Percentiles rank a stretch among this genome's conserved stretches.
These are phyloP conservation scores for Thelonectria discophora DNA, from an alignment of 2,329 filamentous ascomycete genomes.

Conservation along the genomic window DNA sequence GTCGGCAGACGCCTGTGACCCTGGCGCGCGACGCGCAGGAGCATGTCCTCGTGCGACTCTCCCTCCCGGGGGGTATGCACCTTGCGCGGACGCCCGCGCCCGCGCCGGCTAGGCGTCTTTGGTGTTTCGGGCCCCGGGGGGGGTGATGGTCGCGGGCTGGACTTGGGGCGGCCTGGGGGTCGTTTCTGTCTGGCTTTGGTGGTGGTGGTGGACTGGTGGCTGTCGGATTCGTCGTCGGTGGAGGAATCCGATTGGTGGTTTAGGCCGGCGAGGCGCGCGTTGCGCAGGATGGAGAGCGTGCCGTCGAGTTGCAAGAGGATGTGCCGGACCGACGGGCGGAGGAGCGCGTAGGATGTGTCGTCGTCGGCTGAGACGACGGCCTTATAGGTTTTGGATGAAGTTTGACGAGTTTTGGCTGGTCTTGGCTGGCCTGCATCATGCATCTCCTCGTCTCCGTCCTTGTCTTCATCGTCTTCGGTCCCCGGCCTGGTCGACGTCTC, in stretches of 20 bases:
- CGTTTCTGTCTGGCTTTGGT: conserved; percentile 25
- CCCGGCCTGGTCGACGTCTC: conserved; percentile 33
- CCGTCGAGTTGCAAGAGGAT: conserved; percentile 75
- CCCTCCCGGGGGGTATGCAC: conserved; percentile 51
- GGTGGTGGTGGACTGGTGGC: conserved; percentile 29
- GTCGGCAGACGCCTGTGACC: conserved; percentile 45
- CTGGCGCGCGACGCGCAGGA: conserved; percentile 57
- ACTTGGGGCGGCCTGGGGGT: conserved; percentile 32
- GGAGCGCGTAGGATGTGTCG: conserved; percentile 68
- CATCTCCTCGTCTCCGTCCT: conserved; percentile 32
- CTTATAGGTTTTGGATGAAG: conserved; percentile 44
- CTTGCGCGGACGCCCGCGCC: conserved; percentile 54
- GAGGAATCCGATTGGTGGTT: conserved; percentile 51
- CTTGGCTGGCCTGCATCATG: conserved; percentile 12
- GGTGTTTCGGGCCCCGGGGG: not conserved
- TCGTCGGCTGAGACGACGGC: conserved; percentile 76
- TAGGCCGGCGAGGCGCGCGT: conserved; percentile 63
- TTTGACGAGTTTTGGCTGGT: not conserved
- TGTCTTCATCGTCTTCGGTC: conserved; percentile 31
- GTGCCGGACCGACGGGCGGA: conserved; percentile 75
- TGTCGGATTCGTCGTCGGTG: conserved; percentile 50
- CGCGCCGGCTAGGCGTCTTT: conserved; percentile 24
- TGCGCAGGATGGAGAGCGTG: conserved; percentile 75
- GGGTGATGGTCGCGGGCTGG: conserved; percentile 10
- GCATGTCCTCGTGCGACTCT: conserved; percentile 58